These are phyloP conservation scores for Nematocida parisii DNA, from an alignment of 371 early-diverging fungal species.

Conservation along the genomic window DNA sequence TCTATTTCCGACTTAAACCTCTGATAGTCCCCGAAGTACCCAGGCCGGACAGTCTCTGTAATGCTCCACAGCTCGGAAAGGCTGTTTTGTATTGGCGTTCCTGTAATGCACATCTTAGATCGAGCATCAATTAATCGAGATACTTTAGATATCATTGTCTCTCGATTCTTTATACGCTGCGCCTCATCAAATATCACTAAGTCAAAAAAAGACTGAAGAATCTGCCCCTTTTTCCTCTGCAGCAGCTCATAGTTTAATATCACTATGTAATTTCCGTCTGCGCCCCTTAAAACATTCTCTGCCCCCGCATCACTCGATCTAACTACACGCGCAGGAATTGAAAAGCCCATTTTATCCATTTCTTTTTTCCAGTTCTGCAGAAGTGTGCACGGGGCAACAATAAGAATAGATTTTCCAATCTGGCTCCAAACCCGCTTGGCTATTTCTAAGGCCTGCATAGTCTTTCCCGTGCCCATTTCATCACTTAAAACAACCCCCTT, in stretches of 20 bases:
- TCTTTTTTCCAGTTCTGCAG: constrained; percentile 90
- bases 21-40: constrained; percentile 79
- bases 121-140: constrained; percentile 72
- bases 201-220: constrained; percentile 74
- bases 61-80: constrained; percentile 90
- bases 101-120: constrained; percentile 81
- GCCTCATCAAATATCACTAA: constrained; percentile 92
- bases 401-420: constrained; percentile 71
- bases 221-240: constrained; percentile 39
- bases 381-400: constrained; percentile 90
- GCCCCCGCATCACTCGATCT: neutral
- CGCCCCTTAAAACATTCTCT: neutral
- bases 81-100: constrained; percentile 96
- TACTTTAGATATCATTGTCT: constrained; percentile 78
- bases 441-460: constrained; percentile 82
- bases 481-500: constrained; percentile 91
- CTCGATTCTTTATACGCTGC: constrained; percentile 89
- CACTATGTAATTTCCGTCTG: constrained; percentile 34
- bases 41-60: constrained; percentile 88
- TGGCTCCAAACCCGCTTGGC: constrained; percentile 70
- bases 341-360: constrained; percentile 76
- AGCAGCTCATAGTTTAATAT: constrained; percentile 30
- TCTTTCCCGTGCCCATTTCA: constrained; percentile 95
- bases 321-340: constrained; percentile 6
- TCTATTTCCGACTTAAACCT: constrained; percentile 77